phyloP scores from a whole-genome alignment of 2,329 filamentous ascomycete species.

The Rhynchosporium agropyri region DNA sequence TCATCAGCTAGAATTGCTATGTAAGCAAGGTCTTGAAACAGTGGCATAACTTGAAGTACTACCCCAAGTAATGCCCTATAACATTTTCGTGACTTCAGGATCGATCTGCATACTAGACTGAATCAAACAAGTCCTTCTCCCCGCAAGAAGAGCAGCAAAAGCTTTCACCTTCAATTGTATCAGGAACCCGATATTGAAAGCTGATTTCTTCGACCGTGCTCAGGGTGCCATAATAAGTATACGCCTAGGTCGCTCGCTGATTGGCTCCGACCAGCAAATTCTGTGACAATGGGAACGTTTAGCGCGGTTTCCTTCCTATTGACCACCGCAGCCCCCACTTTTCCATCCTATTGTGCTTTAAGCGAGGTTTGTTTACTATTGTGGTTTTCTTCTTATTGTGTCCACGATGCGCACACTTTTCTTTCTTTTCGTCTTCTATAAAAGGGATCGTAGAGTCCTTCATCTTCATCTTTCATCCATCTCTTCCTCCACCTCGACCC shows the following conservation, averaged over 20 bases:
- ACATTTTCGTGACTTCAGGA: no score
- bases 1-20: no score
- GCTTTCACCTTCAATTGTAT: no score
- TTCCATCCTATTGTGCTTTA: conserved; percentile 16
- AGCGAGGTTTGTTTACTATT: conserved; percentile 16
- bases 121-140: no score
- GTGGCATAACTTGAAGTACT: no score
- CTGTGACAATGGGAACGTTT: conserved; percentile 6
- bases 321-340: background rate
- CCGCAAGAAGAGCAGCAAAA: no score
- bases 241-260: background rate
- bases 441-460: background rate
- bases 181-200: background rate
- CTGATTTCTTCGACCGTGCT: background rate
- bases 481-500: background rate
- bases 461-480: conserved; percentile 2
- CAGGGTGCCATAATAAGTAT: background rate
- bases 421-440: background rate
- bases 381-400: conserved; percentile 7
- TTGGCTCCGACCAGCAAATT: background rate
- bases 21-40: no score
- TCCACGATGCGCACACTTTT: background rate
- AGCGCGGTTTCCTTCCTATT: conserved; percentile 17
- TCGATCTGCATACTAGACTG: no score
- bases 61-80: no score